Conservation (phyloP, 2,329 filamentous ascomycete species). For the Zymoseptoria ardabiliae region DNA sequence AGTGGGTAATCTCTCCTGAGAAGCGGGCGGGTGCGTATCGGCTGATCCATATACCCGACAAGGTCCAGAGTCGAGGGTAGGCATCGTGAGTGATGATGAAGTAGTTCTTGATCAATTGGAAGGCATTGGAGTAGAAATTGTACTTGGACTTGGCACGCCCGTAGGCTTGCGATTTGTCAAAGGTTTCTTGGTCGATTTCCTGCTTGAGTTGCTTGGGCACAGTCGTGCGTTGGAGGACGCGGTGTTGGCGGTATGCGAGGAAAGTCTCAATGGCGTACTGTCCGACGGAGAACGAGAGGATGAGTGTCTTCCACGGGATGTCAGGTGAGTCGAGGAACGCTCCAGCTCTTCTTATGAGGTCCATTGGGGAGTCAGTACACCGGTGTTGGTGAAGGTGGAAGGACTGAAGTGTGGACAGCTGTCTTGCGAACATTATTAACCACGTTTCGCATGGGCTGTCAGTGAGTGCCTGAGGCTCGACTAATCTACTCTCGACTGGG, state of each 20-base stretch:
- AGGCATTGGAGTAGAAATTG: conserved; percentile 71
- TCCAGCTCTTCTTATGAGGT: conserved; percentile 56
- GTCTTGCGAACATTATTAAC: not conserved
- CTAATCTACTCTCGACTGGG: not conserved
- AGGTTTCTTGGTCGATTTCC: conserved; percentile 83
- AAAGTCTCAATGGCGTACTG: conserved; percentile 88
- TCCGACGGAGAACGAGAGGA: conserved; percentile 86
- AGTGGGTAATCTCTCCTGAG: conserved; percentile 87
- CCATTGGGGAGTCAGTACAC: conserved; percentile 20
- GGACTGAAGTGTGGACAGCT: not conserved
- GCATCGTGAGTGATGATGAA: conserved; percentile 85
- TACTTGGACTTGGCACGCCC: conserved; percentile 93
- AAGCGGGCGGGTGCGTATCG: conserved; percentile 70
- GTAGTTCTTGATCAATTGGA: conserved; percentile 79
- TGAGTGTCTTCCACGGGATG: conserved; percentile 96
- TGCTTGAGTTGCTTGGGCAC: conserved; percentile 80
- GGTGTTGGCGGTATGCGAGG: conserved; percentile 84
- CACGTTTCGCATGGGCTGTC: not conserved
- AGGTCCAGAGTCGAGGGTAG: conserved; percentile 81
- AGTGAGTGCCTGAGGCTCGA: not conserved
- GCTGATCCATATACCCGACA: conserved; percentile 68
- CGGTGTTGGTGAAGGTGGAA: not conserved
- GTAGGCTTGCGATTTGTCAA: conserved; percentile 79
- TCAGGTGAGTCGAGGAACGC: conserved; percentile 80
- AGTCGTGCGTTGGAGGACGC: conserved; percentile 69